Percentiles rank a stretch among this genome's conserved stretches.
Conservation (phyloP, 73 alveolate genomes). For the Tetrahymena thermophila region DNA sequence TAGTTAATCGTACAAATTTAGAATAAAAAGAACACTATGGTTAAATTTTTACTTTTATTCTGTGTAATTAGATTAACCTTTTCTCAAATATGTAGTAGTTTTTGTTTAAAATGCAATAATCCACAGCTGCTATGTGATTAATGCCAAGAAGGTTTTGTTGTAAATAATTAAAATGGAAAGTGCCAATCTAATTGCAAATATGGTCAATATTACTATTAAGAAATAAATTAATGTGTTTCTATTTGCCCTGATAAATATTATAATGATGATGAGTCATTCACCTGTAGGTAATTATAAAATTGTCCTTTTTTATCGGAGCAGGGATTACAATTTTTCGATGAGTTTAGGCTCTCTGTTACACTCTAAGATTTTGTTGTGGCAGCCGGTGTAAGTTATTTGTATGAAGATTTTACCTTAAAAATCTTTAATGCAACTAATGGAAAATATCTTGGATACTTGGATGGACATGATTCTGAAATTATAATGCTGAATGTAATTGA, state of each 20-base stretch:
- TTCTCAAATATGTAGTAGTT: not conserved
- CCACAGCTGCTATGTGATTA: not conserved
- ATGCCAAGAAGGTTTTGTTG: not conserved
- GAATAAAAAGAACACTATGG: not conserved
- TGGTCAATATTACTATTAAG: not conserved
- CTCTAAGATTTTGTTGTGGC: not conserved
- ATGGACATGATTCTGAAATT: not conserved
- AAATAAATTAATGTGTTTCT: not conserved
- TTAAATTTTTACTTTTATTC: no score
- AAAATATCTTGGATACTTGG: not conserved
- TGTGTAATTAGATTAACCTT: not conserved
- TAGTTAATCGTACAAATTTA: no score
- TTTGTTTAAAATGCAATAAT: not conserved
- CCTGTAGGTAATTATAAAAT: not conserved
- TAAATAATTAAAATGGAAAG: not conserved
- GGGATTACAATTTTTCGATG: not conserved
- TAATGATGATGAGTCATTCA: not conserved
- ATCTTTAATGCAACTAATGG: not conserved
- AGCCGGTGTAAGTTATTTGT: not conserved
- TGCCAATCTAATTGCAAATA: not conserved
- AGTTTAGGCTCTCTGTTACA: not conserved
- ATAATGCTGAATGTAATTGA: not conserved
- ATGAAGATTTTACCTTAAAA: not conserved
- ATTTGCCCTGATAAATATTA: not conserved
- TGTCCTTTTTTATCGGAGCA: not conserved